These are phyloP conservation scores for Tricladium varicosporioides DNA, from an alignment of 2,329 filamentous ascomycete genomes.

Conservation along the genomic window DNA sequence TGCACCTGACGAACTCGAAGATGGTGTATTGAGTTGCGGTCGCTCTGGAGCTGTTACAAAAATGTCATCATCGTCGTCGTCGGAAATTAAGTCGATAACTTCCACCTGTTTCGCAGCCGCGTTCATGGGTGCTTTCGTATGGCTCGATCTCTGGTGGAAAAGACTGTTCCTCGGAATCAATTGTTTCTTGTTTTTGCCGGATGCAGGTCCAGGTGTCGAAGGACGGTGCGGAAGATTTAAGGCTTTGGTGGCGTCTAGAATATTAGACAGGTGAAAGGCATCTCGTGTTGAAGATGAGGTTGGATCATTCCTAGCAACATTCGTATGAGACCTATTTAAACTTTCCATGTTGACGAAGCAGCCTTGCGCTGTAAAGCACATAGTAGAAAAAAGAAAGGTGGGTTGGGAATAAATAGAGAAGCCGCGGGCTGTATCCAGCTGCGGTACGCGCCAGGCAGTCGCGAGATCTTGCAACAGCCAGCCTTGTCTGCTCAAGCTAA, in stretches of 20 bases:
- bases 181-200: too few species aligned
- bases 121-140: not conserved
- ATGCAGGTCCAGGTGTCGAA: too few species aligned
- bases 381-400: too few species aligned
- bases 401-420: too few species aligned
- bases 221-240: not conserved
- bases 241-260: not conserved
- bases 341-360: not conserved
- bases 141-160: not conserved
- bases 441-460: too few species aligned
- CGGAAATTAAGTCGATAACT: constrained; percentile 10
- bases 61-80: constrained; percentile 8
- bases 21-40: not conserved
- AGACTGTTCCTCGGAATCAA: not conserved
- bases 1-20: too few species aligned
- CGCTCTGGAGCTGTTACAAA: not conserved
- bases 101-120: not conserved
- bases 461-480: too few species aligned
- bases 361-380: too few species aligned
- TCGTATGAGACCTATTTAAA: not conserved
- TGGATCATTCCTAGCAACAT: not conserved
- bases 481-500: too few species aligned
- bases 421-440: too few species aligned
- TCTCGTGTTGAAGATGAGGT: not conserved
- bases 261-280: not conserved